phyloP scores from a whole-genome alignment of 805 yeast genomes.

The Spencermartinsiella europaea region DNA sequence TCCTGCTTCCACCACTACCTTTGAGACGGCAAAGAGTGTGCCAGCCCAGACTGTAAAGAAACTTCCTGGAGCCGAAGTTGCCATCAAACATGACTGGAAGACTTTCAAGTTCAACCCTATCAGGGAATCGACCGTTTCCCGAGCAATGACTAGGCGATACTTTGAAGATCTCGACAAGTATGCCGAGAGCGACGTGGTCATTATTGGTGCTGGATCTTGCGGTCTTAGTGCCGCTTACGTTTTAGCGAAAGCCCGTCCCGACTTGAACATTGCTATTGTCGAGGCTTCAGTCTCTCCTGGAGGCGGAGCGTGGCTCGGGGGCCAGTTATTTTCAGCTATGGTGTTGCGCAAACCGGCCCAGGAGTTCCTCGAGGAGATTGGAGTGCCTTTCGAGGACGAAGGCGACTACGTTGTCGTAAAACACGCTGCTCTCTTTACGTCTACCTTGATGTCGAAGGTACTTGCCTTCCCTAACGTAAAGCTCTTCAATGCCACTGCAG shows the following conservation, averaged over 20 bases:
- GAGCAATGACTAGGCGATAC: constrained; percentile 75
- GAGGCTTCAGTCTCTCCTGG: constrained; percentile 76
- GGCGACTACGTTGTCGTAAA: constrained; percentile 76
- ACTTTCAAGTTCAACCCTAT: constrained; percentile 64
- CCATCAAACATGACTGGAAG: constrained; percentile 49
- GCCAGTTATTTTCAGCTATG: constrained; percentile 74
- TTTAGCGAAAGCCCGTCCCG: constrained; percentile 69
- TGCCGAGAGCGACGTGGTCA: constrained; percentile 69
- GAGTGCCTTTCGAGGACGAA: constrained; percentile 67
- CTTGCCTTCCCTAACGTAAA: constrained; percentile 68
- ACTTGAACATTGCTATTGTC: constrained; percentile 64
- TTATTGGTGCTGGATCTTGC: constrained; percentile 75
- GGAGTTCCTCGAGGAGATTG: constrained; percentile 56
- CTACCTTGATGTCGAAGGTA: constrained; percentile 65
- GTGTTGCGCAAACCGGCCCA: constrained; percentile 78
- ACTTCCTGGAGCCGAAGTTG: too few species aligned
- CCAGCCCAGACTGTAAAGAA: too few species aligned
- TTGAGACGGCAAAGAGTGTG: too few species aligned
- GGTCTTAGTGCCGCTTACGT: constrained; percentile 74
- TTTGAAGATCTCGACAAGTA: constrained; percentile 67
- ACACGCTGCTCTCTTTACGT: constrained; percentile 73
- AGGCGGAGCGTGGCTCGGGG: constrained; percentile 78
- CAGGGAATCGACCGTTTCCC: constrained; percentile 70
- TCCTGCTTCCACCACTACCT: neutral
- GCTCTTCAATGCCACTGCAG: constrained; percentile 74